These are phyloP conservation scores for Pelagomonas calceolata DNA, from an alignment of 108 stramenopile species.

Conservation along the genomic window DNA sequence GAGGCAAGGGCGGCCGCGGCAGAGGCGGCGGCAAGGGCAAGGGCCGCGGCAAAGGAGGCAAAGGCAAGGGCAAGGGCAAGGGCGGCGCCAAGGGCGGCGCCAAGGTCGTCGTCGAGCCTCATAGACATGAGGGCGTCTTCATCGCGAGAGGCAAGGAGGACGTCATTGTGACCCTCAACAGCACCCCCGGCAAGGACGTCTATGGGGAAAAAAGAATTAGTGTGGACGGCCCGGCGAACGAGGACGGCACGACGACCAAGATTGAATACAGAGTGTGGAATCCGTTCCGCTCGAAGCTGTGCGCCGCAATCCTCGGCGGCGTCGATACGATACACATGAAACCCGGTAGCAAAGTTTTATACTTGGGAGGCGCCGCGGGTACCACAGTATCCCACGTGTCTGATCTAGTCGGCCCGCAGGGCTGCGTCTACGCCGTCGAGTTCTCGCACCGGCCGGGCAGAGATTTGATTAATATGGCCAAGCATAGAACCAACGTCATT, in stretches of 20 bases:
- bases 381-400: slow-evolving; percentile 97
- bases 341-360: slow-evolving; percentile 92
- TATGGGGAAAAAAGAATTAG: slow-evolving; percentile 97
- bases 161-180: slow-evolving; percentile 91
- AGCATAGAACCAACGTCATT: slow-evolving; percentile 94
- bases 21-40: slow-evolving; percentile 42
- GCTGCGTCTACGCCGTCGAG: slow-evolving; percentile 97
- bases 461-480: slow-evolving; percentile 96
- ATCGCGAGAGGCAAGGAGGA: slow-evolving; percentile 97
- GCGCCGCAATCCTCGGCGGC: slow-evolving; percentile 97
- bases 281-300: slow-evolving; percentile 97
- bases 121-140: slow-evolving; percentile 95
- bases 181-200: slow-evolving; percentile 93
- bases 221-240: slow-evolving; percentile 70
- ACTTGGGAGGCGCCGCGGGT: slow-evolving; percentile 97
- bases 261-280: slow-evolving; percentile 99
- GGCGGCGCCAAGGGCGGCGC: slow-evolving; percentile 90
- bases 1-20: slow-evolving; percentile 5
- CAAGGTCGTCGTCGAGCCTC: slow-evolving; percentile 52
- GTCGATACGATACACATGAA: slow-evolving; percentile 93
- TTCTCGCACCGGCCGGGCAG: slow-evolving; percentile 98
- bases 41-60: slow-evolving; percentile 48
- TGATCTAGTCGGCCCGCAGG: slow-evolving; percentile 93
- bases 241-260: slow-evolving; percentile 75
- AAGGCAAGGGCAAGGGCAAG: slow-evolving; percentile 66